Evolutionary conservation across 2,329 filamentous ascomycete species (phyloP).

Genomic region (Endoconidiophora laricicola): DNA sequence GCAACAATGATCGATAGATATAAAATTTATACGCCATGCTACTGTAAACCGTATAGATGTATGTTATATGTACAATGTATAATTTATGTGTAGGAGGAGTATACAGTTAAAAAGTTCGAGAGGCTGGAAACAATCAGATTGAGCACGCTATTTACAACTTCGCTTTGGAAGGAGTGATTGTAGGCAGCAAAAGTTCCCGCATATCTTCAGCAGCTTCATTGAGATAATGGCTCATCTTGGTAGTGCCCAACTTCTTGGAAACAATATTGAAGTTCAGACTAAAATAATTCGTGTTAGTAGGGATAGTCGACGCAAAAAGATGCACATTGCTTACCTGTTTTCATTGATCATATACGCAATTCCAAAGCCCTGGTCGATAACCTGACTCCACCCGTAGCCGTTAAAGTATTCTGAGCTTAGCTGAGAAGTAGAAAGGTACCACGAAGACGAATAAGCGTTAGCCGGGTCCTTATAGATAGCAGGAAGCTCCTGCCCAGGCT

Average conservation of each 20-base stretch:
- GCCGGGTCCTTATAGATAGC: slow-evolving; percentile 76
- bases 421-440: slow-evolving; percentile 81
- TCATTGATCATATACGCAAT: slow-evolving; percentile 99
- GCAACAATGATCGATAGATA: not conserved
- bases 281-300: slow-evolving; percentile 21
- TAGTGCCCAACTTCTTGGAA: slow-evolving; percentile 76
- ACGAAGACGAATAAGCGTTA: slow-evolving; percentile 66
- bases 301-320: too few relatives aligned
- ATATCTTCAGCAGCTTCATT: slow-evolving; percentile 87
- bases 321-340: slow-evolving; percentile 35
- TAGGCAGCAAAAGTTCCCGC: slow-evolving; percentile 68
- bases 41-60: too few relatives aligned
- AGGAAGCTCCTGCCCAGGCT: slow-evolving; percentile 65
- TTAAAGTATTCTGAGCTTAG: slow-evolving; percentile 96
- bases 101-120: too few relatives aligned
- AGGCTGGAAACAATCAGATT: too few relatives aligned
- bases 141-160: slow-evolving; percentile 48
- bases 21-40: not conserved
- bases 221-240: slow-evolving; percentile 89
- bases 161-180: slow-evolving; percentile 63
- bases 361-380: slow-evolving; percentile 87
- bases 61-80: too few relatives aligned
- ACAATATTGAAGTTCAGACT: slow-evolving; percentile 94
- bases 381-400: slow-evolving; percentile 96
- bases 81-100: too few relatives aligned